These are phyloP conservation scores for Boletus vermiculosoides DNA, from an alignment of 768 basidiomycete species.

Conservation along the genomic window DNA sequence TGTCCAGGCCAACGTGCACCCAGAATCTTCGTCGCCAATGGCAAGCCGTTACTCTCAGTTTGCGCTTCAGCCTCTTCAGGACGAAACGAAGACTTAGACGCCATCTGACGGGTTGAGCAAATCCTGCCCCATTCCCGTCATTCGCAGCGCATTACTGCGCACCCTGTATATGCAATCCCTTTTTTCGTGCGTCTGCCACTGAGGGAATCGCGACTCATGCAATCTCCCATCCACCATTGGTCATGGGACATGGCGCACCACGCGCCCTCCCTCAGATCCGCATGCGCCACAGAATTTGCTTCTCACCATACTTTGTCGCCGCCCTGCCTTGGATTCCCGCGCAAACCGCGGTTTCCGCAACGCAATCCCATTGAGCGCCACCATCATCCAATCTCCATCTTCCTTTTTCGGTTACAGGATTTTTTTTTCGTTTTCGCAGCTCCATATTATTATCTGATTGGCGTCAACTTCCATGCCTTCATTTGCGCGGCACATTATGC, in stretches of 20 bases:
- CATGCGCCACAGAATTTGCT: slow-evolving; percentile 20
- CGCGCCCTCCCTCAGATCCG: slow-evolving; percentile 20
- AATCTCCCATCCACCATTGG: slow-evolving; percentile 16
- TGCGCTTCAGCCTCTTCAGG: slow-evolving; percentile 59
- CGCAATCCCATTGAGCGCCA: neutral
- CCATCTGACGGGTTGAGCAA: slow-evolving; percentile 27
- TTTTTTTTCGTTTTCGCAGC: slow-evolving; percentile 17
- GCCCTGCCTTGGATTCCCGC: slow-evolving; percentile 21
- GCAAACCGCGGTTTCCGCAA: slow-evolving; percentile 14
- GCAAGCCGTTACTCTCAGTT: slow-evolving; percentile 55
- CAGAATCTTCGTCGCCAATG: slow-evolving; percentile 55
- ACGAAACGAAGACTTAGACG: slow-evolving; percentile 40
- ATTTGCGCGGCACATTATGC: slow-evolving; percentile 27
- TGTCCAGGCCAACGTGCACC: slow-evolving; percentile 53
- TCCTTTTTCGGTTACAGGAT: slow-evolving; percentile 7
- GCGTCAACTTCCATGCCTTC: slow-evolving; percentile 18
- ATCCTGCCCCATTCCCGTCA: slow-evolving; percentile 4
- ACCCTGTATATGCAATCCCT: slow-evolving; percentile 25
- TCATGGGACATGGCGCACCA: slow-evolving; percentile 26
- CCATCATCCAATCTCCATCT: slow-evolving; percentile 1
- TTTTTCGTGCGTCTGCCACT: slow-evolving; percentile 23
- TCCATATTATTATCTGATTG: slow-evolving; percentile 31
- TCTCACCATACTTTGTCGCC: slow-evolving; percentile 16
- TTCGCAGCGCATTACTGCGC: slow-evolving; percentile 13
- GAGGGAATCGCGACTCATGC: slow-evolving; percentile 26